Conservation (phyloP, 179 eudicot species). For the Amaranthus tricolor region DNA sequence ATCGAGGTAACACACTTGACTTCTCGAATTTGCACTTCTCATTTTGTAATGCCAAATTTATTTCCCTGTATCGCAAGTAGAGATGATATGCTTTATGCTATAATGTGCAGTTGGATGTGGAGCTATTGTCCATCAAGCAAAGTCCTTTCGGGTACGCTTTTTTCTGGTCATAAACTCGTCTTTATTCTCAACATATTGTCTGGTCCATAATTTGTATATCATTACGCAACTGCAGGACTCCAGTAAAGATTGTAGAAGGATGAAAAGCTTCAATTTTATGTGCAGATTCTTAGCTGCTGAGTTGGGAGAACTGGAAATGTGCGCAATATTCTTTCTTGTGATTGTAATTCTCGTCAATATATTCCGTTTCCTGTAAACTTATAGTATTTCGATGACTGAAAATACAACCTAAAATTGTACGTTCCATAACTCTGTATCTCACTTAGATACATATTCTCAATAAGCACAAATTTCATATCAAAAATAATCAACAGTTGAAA, state of each 20-base stretch:
- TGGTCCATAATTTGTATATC: not conserved
- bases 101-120: slow-evolving; percentile 70
- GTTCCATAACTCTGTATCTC: no score
- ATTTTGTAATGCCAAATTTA: not conserved
- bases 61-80: not conserved
- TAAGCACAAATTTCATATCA: no score
- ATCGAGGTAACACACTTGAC: slow-evolving; percentile 60
- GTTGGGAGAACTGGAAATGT: not conserved
- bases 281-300: not conserved
- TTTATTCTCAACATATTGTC: not conserved
- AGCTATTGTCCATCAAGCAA: slow-evolving; percentile 77
- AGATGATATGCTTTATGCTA: not conserved
- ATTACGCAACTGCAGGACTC: slow-evolving; percentile 41
- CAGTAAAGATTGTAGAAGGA: slow-evolving; percentile 78
- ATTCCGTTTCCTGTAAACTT: not conserved
- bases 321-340: not conserved
- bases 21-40: not conserved
- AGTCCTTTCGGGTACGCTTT: slow-evolving; percentile 76
- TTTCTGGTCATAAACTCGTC: slow-evolving; percentile 1
- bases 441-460: no score
- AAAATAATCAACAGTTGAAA: no score
- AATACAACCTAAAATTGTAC: not conserved
- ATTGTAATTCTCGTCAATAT: not conserved
- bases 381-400: not conserved
- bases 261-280: slow-evolving; percentile 18